Evolutionary conservation across 257 asterid genomes (phyloP).

Genomic region (Ilex asprella): DNA sequence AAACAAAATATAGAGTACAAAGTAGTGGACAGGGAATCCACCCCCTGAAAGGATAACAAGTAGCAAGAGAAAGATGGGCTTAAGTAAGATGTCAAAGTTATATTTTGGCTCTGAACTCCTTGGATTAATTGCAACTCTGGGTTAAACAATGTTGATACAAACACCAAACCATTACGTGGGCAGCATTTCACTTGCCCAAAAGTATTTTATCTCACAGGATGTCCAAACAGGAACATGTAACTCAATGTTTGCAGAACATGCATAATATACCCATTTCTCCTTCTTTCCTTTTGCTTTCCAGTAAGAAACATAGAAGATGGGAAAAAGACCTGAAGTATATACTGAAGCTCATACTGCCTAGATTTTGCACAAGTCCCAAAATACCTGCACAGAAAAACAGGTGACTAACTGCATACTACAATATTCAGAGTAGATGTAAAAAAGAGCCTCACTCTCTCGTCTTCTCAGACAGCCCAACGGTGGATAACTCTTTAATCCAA

Average conservation of each 20-base stretch:
- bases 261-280: not conserved
- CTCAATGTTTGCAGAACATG: not conserved
- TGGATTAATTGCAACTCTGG: conserved; percentile 5
- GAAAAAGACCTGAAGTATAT: conserved; percentile 70
- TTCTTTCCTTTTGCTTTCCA: not conserved
- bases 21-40: no score
- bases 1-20: no score
- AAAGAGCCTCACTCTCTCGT: conserved; percentile 62
- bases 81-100: not conserved
- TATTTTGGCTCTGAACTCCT: not conserved
- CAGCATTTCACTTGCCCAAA: not conserved
- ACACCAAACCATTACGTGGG: not conserved
- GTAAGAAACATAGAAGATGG: conserved; percentile 2
- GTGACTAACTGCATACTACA: not conserved
- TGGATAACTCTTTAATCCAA: conserved; percentile 75
- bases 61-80: no score
- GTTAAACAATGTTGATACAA: no score
- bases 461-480: conserved; percentile 74
- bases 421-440: not conserved
- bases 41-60: no score
- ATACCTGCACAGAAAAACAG: conserved; percentile 39
- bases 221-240: not conserved
- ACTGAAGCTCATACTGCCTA: conserved; percentile 89
- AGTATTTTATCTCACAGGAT: not conserved
- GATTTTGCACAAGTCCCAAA: conserved; percentile 54